Conservation (phyloP, 805 yeast genomes). For the Yamadazyma tumulicola region DNA sequence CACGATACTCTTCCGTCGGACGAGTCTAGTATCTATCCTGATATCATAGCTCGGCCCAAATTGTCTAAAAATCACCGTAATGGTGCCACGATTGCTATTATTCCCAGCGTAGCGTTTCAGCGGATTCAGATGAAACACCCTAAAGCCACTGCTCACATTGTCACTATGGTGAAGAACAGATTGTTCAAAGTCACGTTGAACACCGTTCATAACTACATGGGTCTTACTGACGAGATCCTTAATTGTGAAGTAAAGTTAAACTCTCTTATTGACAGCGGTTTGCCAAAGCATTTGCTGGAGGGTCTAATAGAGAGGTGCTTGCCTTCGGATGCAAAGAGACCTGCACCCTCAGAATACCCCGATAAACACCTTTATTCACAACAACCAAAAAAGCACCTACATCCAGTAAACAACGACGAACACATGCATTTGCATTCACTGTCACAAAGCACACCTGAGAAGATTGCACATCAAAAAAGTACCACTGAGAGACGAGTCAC, state of each 20-base stretch:
- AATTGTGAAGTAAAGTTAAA: constrained; percentile 72
- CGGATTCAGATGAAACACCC: constrained; percentile 74
- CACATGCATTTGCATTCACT: no score
- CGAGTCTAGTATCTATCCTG: constrained; percentile 18
- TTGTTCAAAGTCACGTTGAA: constrained; percentile 88
- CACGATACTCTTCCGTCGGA: neutral
- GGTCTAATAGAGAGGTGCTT: constrained; percentile 45
- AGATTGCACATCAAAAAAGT: neutral
- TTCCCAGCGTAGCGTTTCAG: constrained; percentile 80
- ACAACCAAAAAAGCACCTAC: neutral
- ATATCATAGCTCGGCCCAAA: constrained; percentile 69
- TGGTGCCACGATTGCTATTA: constrained; percentile 83
- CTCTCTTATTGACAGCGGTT: constrained; percentile 20
- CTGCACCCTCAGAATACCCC: constrained; percentile 4
- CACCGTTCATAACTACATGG: constrained; percentile 83
- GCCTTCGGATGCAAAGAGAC: no score
- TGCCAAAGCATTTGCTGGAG: constrained; percentile 66
- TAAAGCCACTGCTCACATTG: constrained; percentile 86
- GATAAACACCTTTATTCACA: no score
- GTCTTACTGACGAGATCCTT: constrained; percentile 76
- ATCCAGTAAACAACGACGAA: neutral
- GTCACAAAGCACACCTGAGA: neutral
- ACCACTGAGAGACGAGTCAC: neutral
- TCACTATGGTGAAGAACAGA: constrained; percentile 85
- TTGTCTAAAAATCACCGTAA: constrained; percentile 10